Conservation (phyloP, 257 asterid genomes). For the Striga asiatica region DNA sequence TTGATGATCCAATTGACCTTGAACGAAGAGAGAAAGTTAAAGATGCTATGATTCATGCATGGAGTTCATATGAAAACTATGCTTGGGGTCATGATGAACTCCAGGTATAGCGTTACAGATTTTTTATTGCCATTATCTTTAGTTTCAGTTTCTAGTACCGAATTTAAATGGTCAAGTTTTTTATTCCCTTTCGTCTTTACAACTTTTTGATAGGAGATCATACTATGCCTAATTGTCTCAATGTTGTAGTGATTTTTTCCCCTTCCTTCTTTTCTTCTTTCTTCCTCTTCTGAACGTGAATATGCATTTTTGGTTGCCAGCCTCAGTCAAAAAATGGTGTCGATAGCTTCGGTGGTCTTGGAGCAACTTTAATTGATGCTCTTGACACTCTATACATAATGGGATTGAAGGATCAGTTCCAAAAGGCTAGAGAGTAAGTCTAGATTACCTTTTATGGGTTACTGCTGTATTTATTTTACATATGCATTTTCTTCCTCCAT, state of each 20-base stretch:
- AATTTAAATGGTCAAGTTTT: constrained; percentile 7
- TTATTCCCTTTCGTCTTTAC: constrained; percentile 1
- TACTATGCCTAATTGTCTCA: too few species aligned
- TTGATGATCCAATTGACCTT: constrained; percentile 50
- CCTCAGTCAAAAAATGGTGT: constrained; percentile 85
- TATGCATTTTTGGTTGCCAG: constrained; percentile 37
- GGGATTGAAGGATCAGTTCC: constrained; percentile 96
- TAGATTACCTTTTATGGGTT: constrained; percentile 8
- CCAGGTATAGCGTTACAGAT: constrained; percentile 44
- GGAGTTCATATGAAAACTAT: constrained; percentile 93
- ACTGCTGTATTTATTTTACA: not conserved
- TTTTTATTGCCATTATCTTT: constrained; percentile 3
- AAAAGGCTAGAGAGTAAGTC: constrained; percentile 92
- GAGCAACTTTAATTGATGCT: constrained; percentile 92
- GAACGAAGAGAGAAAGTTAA: constrained; percentile 76
- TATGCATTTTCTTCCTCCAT: not conserved
- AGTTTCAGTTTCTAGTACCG: not conserved
- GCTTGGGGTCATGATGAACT: constrained; percentile 99
- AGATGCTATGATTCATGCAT: constrained; percentile 96
- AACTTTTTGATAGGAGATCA: constrained; percentile 1
- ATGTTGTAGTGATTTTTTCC: too few species aligned
- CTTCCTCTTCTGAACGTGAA: constrained; percentile 9
- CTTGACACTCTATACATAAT: constrained; percentile 92
- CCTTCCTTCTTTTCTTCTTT: too few species aligned
- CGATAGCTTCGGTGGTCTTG: constrained; percentile 99